These are phyloP conservation scores for Pseudophaeomoniella oleicola DNA, from an alignment of 2,329 filamentous ascomycete species.

Conservation along the genomic window DNA sequence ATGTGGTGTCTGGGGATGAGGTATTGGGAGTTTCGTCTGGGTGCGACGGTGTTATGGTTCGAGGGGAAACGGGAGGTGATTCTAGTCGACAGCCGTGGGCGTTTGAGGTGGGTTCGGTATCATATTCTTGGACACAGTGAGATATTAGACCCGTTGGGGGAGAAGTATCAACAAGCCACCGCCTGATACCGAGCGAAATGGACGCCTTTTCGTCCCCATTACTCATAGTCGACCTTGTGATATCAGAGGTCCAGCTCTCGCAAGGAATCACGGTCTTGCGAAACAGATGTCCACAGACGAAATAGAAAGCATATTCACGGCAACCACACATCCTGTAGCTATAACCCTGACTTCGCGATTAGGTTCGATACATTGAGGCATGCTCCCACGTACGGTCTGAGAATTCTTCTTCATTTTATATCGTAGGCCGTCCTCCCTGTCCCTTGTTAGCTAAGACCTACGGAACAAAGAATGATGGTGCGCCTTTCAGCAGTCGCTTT, in stretches of 20 bases:
- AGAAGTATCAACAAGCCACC: not conserved
- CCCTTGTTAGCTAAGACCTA: no score
- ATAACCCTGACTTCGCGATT: no score
- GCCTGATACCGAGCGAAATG: not conserved
- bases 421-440: no score
- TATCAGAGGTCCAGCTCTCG: not conserved
- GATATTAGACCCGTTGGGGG: not conserved
- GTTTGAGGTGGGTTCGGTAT: not conserved
- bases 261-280: conserved; percentile 6
- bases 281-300: conserved; percentile 10
- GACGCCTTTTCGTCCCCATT: not conserved
- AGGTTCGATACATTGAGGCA: no score
- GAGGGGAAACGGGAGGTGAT: not conserved
- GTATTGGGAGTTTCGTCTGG: not conserved
- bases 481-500: no score
- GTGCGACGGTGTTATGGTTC: not conserved
- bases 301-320: conserved; percentile 7
- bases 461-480: no score
- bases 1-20: not conserved
- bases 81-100: not conserved
- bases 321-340: no score
- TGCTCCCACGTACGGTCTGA: no score
- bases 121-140: not conserved
- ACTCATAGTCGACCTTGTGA: not conserved
- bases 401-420: no score